phyloP scores from a whole-genome alignment of 2,329 filamentous ascomycete species.

The Fusarium vanettenii region DNA sequence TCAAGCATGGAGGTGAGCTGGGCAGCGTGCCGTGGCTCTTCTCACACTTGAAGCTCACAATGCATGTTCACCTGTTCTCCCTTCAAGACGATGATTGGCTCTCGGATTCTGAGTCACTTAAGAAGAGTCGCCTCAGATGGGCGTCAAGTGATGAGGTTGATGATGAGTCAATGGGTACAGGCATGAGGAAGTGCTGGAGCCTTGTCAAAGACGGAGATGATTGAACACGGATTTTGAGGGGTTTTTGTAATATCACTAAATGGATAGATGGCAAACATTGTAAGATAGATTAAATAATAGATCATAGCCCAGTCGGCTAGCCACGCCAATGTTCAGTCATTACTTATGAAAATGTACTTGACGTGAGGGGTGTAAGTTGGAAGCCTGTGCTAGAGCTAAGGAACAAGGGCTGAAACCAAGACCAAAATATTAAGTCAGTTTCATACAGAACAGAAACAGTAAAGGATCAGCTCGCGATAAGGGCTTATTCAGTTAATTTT shows the following conservation, averaged over 20 bases:
- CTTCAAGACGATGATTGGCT: constrained; percentile 35
- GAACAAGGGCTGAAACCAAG: neutral
- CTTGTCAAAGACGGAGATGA: constrained; percentile 49
- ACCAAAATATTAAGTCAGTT: neutral
- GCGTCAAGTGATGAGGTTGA: constrained; percentile 56
- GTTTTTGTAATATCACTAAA: constrained; percentile 9
- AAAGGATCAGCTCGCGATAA: neutral
- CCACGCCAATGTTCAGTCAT: neutral
- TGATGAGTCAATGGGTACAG: constrained; percentile 66
- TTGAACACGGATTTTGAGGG: neutral
- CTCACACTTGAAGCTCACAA: constrained; percentile 66
- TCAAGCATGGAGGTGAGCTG: constrained; percentile 54
- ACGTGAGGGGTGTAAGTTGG: neutral
- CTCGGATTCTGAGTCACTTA: constrained; percentile 9
- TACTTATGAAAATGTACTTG: neutral
- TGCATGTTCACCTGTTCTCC: constrained; percentile 67
- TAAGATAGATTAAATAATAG: neutral
- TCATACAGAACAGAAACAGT: neutral
- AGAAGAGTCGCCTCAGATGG: constrained; percentile 48
- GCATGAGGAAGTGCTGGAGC: constrained; percentile 69
- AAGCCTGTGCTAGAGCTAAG: neutral
- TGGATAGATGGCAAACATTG: neutral
- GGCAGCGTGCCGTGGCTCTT: constrained; percentile 68
- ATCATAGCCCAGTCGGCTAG: neutral
- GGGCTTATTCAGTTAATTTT: too few relatives aligned